phyloP scores from a whole-genome alignment of 1,284 basidiomycete genomes.

The Trichosporon coremiiforme region DNA sequence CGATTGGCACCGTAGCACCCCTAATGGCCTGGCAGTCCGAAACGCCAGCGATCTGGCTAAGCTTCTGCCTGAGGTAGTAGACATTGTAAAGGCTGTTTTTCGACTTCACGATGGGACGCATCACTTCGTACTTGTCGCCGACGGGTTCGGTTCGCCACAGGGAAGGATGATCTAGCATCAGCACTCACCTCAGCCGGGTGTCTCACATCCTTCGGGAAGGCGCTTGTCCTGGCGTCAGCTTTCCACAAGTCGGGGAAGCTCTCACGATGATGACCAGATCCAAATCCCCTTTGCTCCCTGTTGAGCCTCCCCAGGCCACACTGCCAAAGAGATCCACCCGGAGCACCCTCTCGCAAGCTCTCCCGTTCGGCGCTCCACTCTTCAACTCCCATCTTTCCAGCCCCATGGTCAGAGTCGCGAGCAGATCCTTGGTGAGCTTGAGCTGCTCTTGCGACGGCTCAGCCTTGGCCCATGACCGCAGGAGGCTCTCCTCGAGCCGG shows the following conservation, averaged over 20 bases:
- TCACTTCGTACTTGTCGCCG: constrained; percentile 3
- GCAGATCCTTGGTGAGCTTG: background rate
- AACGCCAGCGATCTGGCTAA: constrained; percentile 35
- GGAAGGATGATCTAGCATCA: constrained; percentile 22
- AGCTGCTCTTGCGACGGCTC: background rate
- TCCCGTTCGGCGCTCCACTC: background rate
- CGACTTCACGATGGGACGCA: background rate
- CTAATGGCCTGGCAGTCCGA: constrained; percentile 34
- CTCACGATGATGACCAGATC: constrained; percentile 52
- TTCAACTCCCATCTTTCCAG: background rate
- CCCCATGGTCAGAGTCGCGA: background rate
- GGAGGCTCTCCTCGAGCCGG: constrained; percentile 6
- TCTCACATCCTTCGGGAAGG: constrained; percentile 48
- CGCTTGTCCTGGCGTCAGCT: constrained; percentile 39
- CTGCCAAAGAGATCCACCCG: constrained; percentile 56
- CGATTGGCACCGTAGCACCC: constrained; percentile 51
- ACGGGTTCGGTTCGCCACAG: constrained; percentile 19
- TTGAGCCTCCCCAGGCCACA: constrained; percentile 55
- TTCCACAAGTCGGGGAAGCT: background rate
- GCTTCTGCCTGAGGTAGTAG: constrained; percentile 16
- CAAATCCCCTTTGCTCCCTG: constrained; percentile 47
- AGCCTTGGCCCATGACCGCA: constrained; percentile 19
- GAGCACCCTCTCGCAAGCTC: constrained; percentile 30
- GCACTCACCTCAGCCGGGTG: background rate
- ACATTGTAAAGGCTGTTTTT: constrained; percentile 42